Conservation (phyloP, 2,329 filamentous ascomycete species). For the Fusarium albosuccineum region DNA sequence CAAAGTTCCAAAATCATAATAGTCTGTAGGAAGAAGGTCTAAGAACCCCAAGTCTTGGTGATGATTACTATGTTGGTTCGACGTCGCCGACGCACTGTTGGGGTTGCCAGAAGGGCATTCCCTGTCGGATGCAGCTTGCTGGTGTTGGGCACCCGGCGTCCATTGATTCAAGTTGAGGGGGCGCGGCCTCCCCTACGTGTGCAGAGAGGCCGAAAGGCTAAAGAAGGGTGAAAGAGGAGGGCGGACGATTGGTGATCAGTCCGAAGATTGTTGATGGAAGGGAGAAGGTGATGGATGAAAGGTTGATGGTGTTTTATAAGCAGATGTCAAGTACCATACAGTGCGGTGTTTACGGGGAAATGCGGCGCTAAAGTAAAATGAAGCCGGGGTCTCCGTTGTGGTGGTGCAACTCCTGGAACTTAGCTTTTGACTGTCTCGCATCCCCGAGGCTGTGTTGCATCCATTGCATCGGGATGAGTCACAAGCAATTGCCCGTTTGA, state of each 20-base stretch:
- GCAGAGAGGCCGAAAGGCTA: constrained; percentile 43
- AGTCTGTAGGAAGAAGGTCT: constrained; percentile 38
- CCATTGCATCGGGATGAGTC: too few relatives aligned
- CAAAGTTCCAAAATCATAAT: constrained; percentile 21
- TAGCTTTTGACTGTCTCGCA: too few relatives aligned
- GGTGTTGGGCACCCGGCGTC: constrained; percentile 26
- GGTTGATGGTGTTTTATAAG: constrained; percentile 2
- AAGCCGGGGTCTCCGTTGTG: too few relatives aligned
- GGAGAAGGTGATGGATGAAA: constrained; percentile 6
- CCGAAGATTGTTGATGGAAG: constrained; percentile 22
- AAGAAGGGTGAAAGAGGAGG: not conserved
- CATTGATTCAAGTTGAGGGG: constrained; percentile 48
- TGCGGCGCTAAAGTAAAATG: too few relatives aligned
- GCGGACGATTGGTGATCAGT: constrained; percentile 25
- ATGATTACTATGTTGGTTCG: constrained; percentile 24
- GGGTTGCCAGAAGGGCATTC: constrained; percentile 40
- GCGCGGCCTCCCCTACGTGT: constrained; percentile 43
- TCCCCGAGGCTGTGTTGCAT: too few relatives aligned
- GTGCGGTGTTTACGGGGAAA: too few relatives aligned
- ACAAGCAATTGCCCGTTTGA: too few relatives aligned
- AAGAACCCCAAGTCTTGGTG: constrained; percentile 5
- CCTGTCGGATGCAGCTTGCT: constrained; percentile 20
- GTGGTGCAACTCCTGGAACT: too few relatives aligned
- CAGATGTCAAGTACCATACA: too few relatives aligned
- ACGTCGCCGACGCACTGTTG: constrained; percentile 26